Evolutionary conservation across 345 rosid species (phyloP), one percentile per base, ranked within the genome.

Genomic region (Rhodamnia argentea): DNA sequence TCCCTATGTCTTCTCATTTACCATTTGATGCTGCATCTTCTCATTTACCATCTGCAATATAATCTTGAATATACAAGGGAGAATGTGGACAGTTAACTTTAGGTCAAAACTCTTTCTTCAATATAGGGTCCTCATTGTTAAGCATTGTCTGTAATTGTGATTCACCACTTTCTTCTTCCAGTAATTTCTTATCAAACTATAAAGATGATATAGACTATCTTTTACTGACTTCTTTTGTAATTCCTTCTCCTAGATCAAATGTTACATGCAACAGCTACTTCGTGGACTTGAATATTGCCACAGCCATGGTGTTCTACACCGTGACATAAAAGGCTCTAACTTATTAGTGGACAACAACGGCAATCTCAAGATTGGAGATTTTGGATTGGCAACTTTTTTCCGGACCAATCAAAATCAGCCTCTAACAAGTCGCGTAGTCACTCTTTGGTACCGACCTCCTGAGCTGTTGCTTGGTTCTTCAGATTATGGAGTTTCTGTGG

Each of bases 381-480:
- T 93, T 88, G 95, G 95, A 64, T 88, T 93, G 59, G 93, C 95
- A 59, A 90, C 94, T 4, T 88, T 91, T 83, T 87, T 86, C 85
- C 27, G 11, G n/a, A 40, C 91, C 60, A 75, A 85, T 84, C 93
- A 87, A 85, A 90, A 90, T 87, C 95, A 92, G 84, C 93, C 93
- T 87, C 86, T 93, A 22, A 93, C 95, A 76, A 93, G 95, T 87
- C 92, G 94, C 16, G 95, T 93, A 3, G 94, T 93, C 74, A 92
- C 95, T 13, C 58, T 93, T 64, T 93, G 95, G 95, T 93, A 93
- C 83, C 87, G 95, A 42, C 95, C 94, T 13, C 95, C 95, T 13
- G 94, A 93, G 91, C 95, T 93, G 76, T 88, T 93, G 90, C 94
- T 93, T 54, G 95, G 95, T 70, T 88, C 95, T 53, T 91, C 95